A percentile compares a stretch with the other conserved stretches of the same genome.
phyloP scores from a whole-genome alignment of 331 rosid species.

The Spiraea crenata region DNA sequence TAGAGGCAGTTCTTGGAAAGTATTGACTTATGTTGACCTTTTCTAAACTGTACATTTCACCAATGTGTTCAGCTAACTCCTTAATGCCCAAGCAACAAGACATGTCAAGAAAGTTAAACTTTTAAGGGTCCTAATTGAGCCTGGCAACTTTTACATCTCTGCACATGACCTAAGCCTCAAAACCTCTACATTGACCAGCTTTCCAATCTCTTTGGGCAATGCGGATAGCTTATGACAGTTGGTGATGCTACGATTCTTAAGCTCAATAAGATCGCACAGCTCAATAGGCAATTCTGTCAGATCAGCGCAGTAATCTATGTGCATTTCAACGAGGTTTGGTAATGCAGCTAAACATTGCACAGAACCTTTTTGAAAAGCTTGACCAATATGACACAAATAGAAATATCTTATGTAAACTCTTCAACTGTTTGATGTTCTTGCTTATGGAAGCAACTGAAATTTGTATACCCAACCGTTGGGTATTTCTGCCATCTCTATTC shows the following conservation, averaged over 20 bases:
- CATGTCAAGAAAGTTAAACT: conserved; percentile 17
- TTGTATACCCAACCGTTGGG: conserved; percentile 54
- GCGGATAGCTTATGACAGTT: conserved; percentile 21
- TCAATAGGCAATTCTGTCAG: conserved; percentile 22
- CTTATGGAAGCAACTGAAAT: conserved; percentile 37
- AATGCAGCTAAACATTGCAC: conserved; percentile 1
- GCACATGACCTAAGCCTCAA: conserved; percentile 37
- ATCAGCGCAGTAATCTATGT: conserved; percentile 24
- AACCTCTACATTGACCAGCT: conserved; percentile 18
- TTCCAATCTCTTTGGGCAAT: conserved; percentile 34
- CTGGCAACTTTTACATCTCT: conserved; percentile 25
- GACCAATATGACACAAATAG: conserved; percentile 10
- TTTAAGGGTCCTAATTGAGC: conserved; percentile 19
- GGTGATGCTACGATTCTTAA: conserved; percentile 22
- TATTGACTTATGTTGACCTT: conserved; percentile 26
- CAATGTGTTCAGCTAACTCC: conserved; percentile 26
- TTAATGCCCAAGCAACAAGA: conserved; percentile 26
- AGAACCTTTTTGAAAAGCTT: conserved; percentile 11
- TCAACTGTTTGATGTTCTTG: neutral
- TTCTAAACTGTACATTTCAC: conserved; percentile 19
- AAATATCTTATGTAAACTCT: conserved; percentile 7
- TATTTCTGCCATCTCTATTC: no score
- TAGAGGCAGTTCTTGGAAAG: conserved; percentile 30
- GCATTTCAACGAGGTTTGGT: conserved; percentile 23
- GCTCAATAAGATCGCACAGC: conserved; percentile 11